Evolutionary conservation across 2,329 filamentous ascomycete genomes (phyloP).

Genomic region (Claviceps arundinis): DNA sequence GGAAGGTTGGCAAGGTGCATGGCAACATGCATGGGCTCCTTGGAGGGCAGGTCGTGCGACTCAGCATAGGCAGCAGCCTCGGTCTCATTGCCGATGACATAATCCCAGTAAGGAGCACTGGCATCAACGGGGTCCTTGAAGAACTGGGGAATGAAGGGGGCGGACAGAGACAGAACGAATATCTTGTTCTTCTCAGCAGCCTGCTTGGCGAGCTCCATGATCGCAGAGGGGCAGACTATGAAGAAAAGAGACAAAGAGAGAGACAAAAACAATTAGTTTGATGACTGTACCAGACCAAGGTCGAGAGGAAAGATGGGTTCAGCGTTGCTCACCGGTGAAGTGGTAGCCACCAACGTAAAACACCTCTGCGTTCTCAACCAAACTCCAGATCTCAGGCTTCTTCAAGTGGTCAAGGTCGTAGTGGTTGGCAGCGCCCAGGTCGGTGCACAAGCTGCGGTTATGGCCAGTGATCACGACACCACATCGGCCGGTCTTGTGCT

Average conservation of each 20-base stretch:
- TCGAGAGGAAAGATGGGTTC: neutral
- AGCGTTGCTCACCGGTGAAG: constrained; percentile 49
- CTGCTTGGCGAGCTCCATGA: constrained; percentile 81
- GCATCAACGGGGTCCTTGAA: constrained; percentile 93
- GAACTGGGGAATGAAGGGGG: constrained; percentile 92
- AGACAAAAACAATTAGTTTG: neutral
- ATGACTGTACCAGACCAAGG: neutral
- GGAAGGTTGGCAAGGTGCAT: constrained; percentile 75
- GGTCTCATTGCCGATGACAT: constrained; percentile 92
- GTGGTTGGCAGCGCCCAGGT: constrained; percentile 91
- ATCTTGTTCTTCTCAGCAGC: constrained; percentile 81
- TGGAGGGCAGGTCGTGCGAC: constrained; percentile 60
- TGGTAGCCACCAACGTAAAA: constrained; percentile 97
- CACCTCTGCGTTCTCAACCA: constrained; percentile 76
- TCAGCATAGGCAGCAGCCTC: constrained; percentile 83
- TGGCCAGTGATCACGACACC: constrained; percentile 95
- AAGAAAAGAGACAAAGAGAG: neutral
- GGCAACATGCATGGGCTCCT: constrained; percentile 73
- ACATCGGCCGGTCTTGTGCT: constrained; percentile 79
- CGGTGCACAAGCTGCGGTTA: constrained; percentile 88
- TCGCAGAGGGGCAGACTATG: constrained; percentile 72
- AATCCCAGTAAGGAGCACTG: constrained; percentile 84
- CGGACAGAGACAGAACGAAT: constrained; percentile 83
- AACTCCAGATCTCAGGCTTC: constrained; percentile 77
- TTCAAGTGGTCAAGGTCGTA: constrained; percentile 93